Conservation (phyloP, 352 stramenopile species). For the Globisporangium spinosum region DNA sequence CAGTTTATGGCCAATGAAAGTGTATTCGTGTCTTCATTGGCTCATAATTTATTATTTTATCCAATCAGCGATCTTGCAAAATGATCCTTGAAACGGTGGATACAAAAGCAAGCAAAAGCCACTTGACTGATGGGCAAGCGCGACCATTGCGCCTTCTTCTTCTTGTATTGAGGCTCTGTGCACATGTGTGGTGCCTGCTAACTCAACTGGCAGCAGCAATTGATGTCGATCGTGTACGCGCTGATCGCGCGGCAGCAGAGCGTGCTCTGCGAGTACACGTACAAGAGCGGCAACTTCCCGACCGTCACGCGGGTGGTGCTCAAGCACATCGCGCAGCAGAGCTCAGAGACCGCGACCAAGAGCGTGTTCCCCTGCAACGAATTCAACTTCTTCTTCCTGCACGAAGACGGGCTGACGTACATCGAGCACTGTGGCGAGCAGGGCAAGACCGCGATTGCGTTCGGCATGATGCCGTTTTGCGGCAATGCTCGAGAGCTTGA, state of each 20-base stretch:
- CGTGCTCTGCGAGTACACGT: constrained; percentile 77
- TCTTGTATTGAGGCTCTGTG: neutral
- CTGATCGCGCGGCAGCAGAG: constrained; percentile 68
- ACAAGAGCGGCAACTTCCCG: constrained; percentile 72
- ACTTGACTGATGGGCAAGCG: neutral
- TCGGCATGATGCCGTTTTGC: constrained; percentile 71
- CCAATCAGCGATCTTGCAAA: neutral
- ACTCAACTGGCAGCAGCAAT: constrained; percentile 5
- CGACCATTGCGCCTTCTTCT: constrained; percentile 10
- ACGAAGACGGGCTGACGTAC: constrained; percentile 67
- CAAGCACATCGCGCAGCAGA: constrained; percentile 63
- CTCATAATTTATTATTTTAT: neutral
- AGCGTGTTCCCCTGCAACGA: constrained; percentile 79
- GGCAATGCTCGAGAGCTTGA: constrained; percentile 52
- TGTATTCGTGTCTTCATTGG: neutral
- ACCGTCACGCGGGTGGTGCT: constrained; percentile 72
- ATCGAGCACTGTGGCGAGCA: constrained; percentile 59
- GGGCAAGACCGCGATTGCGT: constrained; percentile 63
- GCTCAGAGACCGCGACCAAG: constrained; percentile 25
- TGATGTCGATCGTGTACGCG: constrained; percentile 78
- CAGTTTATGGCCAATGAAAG: neutral
- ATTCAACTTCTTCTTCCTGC: constrained; percentile 82
- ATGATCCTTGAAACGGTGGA: constrained; percentile 10
- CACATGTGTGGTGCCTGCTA: constrained; percentile 11
- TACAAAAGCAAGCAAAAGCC: neutral